phyloP scores from a whole-genome alignment of 805 yeast species.

The Cyberlindnera saturnus region DNA sequence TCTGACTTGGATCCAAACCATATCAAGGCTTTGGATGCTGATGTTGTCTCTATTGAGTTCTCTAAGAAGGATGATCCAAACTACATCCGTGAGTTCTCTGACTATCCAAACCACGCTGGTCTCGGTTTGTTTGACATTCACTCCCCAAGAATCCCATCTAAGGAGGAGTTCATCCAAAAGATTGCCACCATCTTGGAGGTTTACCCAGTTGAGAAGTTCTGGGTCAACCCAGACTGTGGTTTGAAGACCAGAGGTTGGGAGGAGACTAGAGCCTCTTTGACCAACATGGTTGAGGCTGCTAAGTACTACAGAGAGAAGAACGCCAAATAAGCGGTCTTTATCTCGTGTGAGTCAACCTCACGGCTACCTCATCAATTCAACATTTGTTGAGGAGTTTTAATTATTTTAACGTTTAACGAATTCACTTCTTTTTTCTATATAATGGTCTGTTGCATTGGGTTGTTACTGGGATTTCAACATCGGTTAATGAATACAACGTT shows the following conservation, averaged over 20 bases:
- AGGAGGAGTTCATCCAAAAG: constrained; percentile 92
- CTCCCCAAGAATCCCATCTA: constrained; percentile 99
- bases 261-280: constrained; percentile 90
- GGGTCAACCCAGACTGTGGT: constrained; percentile 99
- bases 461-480: constrained; percentile 42
- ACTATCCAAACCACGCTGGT: constrained; percentile 99
- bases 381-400: constrained; percentile 13
- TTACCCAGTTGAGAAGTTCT: constrained; percentile 96
- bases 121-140: constrained; percentile 98
- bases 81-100: constrained; percentile 94
- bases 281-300: constrained; percentile 99
- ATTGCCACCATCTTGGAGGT: constrained; percentile 91
- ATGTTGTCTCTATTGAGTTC: constrained; percentile 98
- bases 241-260: constrained; percentile 99
- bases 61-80: constrained; percentile 99
- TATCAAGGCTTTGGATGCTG: constrained; percentile 99
- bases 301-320: constrained; percentile 74
- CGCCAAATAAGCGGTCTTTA: constrained; percentile 12
- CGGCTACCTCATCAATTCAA: constrained; percentile 18
- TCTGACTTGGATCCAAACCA: constrained; percentile 99
- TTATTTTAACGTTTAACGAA: constrained; percentile 6
- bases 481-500: constrained; percentile 24
- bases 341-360: constrained; percentile 1
- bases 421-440: constrained; percentile 13
- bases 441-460: constrained; percentile 20